These are phyloP conservation scores for Penicillium sp. DNA, from an alignment of 2,329 filamentous ascomycete genomes.

Conservation along the genomic window DNA sequence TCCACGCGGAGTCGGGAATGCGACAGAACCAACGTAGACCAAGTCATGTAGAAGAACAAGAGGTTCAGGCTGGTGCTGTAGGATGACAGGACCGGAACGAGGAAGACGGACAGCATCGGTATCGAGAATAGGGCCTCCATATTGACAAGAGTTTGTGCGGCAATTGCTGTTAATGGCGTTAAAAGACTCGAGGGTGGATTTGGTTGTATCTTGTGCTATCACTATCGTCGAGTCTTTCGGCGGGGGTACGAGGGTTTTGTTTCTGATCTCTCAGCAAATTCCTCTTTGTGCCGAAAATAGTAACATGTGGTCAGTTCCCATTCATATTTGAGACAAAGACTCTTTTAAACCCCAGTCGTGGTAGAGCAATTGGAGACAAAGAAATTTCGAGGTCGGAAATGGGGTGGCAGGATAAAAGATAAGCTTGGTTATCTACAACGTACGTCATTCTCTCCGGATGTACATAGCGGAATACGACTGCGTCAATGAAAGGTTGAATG, in stretches of 20 bases:
- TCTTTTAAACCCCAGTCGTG: not conserved
- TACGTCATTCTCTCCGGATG: conserved; percentile 15
- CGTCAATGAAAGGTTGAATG: not conserved
- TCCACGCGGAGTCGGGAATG: conserved; percentile 69
- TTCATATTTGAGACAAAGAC: not conserved
- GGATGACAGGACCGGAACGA: conserved; percentile 44
- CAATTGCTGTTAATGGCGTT: not conserved
- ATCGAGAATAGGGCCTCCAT: conserved; percentile 47
- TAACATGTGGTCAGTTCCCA: not conserved
- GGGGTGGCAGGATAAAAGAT: conserved; percentile 11
- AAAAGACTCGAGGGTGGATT: not conserved
- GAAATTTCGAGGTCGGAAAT: conserved; percentile 7
- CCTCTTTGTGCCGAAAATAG: conserved; percentile 1
- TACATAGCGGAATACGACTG: not conserved
- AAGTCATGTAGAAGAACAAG: conserved; percentile 83
- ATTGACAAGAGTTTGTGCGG: conserved; percentile 8
- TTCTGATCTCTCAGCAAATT: not conserved
- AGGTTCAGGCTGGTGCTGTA: conserved; percentile 74
- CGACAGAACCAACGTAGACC: conserved; percentile 71
- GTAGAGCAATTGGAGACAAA: not conserved
- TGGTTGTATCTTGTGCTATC: not conserved
- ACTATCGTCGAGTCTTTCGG: conserved; percentile 1
- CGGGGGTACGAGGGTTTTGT: conserved; percentile 1
- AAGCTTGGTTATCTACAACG: conserved; percentile 14
- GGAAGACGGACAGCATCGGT: conserved; percentile 24